Percentiles rank a stretch among this genome's conserved stretches.
These are phyloP conservation scores for Crassisporium funariophilum DNA, from an alignment of 768 basidiomycete genomes.

Conservation along the genomic window DNA sequence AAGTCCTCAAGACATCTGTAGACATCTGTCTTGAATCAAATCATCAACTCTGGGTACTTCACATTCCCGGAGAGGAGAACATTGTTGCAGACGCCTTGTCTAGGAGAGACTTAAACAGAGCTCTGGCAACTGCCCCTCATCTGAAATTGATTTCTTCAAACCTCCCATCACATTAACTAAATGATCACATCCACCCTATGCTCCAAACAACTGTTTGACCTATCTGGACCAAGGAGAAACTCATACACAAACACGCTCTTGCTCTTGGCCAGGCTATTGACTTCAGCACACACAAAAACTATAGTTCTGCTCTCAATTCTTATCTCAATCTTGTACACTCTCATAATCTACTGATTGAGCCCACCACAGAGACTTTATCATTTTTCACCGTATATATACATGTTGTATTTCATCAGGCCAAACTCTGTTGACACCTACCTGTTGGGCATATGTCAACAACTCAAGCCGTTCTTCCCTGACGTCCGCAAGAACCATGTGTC, in stretches of 20 bases:
- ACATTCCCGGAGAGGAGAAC: slow-evolving; percentile 18
- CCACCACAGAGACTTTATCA: slow-evolving; percentile 31
- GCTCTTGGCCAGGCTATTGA: slow-evolving; percentile 7
- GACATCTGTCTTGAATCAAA: slow-evolving; percentile 13
- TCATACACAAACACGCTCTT: slow-evolving; percentile 19
- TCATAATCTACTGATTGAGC: slow-evolving; percentile 20
- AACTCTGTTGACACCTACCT: slow-evolving; percentile 29
- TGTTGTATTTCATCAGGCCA: slow-evolving; percentile 32
- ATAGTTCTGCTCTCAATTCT: slow-evolving; percentile 28
- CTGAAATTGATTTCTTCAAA: background rate
- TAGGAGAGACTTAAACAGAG: slow-evolving; percentile 2
- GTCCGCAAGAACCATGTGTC: slow-evolving; percentile 17
- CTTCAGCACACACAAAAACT: no score
- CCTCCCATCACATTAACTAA: background rate
- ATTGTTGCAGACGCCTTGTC: slow-evolving; percentile 24
- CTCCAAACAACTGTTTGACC: background rate
- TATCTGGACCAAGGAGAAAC: slow-evolving; percentile 2
- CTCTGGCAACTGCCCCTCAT: background rate
- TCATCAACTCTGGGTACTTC: slow-evolving; percentile 17
- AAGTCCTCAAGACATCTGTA: slow-evolving; percentile 13
- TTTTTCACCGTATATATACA: slow-evolving; percentile 35
- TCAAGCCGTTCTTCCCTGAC: slow-evolving; percentile 32
- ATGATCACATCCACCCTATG: background rate
- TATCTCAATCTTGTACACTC: slow-evolving; percentile 17
- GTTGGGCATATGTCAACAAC: slow-evolving; percentile 36